Base-by-base conservation (phyloP, 2,329 filamentous ascomycete species). In the Penicillium sp. region DNA sequence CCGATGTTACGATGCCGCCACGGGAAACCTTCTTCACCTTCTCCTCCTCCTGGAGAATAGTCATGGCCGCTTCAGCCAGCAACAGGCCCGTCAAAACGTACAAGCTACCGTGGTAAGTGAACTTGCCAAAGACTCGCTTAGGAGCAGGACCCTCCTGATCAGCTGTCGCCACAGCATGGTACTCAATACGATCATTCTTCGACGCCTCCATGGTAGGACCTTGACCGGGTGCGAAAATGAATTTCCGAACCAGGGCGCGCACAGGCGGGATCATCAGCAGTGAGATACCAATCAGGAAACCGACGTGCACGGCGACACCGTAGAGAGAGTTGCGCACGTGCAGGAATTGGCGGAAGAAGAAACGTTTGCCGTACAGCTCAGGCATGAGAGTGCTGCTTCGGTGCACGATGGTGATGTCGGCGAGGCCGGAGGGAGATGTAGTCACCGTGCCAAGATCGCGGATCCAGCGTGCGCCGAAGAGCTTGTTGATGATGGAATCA, bases 401-500 rank as follows among this genome's bases (percentile, higher is more conserved):
- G 67, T 88, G 82, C 28, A 88, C 83, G 59, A 87, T 83, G 35
- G 83, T 81, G 40, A 79, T 76, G 63, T 89, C 86, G 8, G 82
- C 79, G 8, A 79, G 72, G 2, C 81, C 83, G 65, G 82, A 80
- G 0, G 84, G 72, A 11, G 82, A 84, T 42, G 81, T 83, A 7
- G 85, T 85, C 51, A 88, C 78, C 1, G 81, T 77, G n/a, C 87
- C 87, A 3, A 89, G 78, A 60, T 85, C 85, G 16, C 80, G 80
- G 35, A 86, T 79, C 16, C 76, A 76, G 55, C 82, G 81, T 13
- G 85, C 77, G 11, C 86, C 86, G 11, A 85, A 76, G 8, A 67
- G 63, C 74, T 65, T 68, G 58, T 73, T 58, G 61, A 70, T 40
- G 64, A 76, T 25, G 60, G 73, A 64, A 19, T 74, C 70, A 7